A percentile compares a stretch with the other conserved stretches of the same genome.
phyloP scores from a whole-genome alignment of 352 stramenopile species.

The Aphanomyces stellatus region DNA sequence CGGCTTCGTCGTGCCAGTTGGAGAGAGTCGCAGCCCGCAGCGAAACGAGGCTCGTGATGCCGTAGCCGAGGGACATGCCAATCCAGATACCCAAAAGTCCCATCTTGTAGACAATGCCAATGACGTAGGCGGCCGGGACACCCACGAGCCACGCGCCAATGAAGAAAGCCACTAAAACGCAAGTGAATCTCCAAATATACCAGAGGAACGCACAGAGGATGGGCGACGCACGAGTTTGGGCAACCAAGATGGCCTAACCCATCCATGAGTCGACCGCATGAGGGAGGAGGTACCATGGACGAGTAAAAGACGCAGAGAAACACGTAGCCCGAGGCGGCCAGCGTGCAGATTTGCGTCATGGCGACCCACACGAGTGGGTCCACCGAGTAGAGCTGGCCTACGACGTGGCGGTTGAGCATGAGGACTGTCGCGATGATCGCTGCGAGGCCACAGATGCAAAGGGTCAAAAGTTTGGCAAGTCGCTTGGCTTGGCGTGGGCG shows the following conservation, averaged over 20 bases:
- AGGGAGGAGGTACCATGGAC: slow-evolving; percentile 32
- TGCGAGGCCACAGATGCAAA: not conserved
- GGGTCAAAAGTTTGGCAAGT: not conserved
- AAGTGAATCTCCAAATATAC: slow-evolving; percentile 5
- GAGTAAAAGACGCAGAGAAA: slow-evolving; percentile 77
- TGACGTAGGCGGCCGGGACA: not conserved
- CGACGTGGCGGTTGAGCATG: not conserved
- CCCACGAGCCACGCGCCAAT: not conserved
- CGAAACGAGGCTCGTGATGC: not conserved
- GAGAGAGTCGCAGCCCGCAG: not conserved
- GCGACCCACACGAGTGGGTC: slow-evolving; percentile 47
- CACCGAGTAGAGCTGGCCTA: slow-evolving; percentile 67
- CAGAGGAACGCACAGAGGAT: slow-evolving; percentile 32
- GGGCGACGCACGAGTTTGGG: slow-evolving; percentile 43
- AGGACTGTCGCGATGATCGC: not conserved
- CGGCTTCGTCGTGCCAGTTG: not conserved
- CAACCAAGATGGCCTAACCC: slow-evolving; percentile 45
- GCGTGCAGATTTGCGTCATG: slow-evolving; percentile 44
- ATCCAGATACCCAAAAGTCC: not conserved
- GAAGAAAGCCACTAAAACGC: not conserved
- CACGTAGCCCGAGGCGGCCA: slow-evolving; percentile 54
- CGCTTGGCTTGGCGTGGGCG: slow-evolving; percentile 17
- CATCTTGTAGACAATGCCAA: not conserved
- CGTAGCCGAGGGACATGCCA: not conserved
- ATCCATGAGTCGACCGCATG: not conserved